These are phyloP conservation scores for Thuja plicata DNA, from an alignment of 83 land plant species.

Conservation along the genomic window DNA sequence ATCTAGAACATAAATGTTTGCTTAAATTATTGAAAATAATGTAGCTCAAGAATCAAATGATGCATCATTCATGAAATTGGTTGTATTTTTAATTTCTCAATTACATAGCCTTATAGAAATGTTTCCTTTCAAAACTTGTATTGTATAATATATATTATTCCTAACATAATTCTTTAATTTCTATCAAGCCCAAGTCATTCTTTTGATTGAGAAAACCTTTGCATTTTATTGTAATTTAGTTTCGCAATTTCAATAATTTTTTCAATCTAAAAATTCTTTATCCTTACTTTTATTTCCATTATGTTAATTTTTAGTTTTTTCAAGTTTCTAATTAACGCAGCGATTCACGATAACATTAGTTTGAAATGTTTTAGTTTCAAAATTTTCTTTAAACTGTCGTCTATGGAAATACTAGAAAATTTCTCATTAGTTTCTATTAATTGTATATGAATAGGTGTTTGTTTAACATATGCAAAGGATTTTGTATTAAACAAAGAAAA, in stretches of 20 bases:
- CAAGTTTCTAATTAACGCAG: background rate
- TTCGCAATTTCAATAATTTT: background rate
- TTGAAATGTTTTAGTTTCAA: background rate
- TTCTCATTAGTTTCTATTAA: background rate
- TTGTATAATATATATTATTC: background rate
- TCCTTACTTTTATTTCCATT: background rate
- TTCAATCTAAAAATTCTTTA: background rate
- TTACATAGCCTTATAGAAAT: background rate
- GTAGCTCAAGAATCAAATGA: background rate
- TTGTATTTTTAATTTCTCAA: background rate
- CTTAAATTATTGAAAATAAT: background rate
- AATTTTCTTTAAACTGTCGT: background rate
- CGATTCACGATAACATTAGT: background rate
- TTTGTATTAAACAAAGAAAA: conserved; percentile 53
- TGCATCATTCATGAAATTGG: background rate
- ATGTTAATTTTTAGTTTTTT: background rate
- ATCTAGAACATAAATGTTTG: background rate
- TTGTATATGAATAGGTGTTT: conserved; percentile 38
- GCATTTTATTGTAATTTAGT: background rate
- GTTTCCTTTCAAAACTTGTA: background rate
- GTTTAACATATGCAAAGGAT: conserved; percentile 69
- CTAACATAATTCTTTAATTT: background rate
- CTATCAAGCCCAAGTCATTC: background rate
- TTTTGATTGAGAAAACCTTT: background rate
- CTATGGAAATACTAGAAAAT: background rate